Conservation (phyloP, 495 filamentous ascomycete species). For the Xylaria venustula region DNA sequence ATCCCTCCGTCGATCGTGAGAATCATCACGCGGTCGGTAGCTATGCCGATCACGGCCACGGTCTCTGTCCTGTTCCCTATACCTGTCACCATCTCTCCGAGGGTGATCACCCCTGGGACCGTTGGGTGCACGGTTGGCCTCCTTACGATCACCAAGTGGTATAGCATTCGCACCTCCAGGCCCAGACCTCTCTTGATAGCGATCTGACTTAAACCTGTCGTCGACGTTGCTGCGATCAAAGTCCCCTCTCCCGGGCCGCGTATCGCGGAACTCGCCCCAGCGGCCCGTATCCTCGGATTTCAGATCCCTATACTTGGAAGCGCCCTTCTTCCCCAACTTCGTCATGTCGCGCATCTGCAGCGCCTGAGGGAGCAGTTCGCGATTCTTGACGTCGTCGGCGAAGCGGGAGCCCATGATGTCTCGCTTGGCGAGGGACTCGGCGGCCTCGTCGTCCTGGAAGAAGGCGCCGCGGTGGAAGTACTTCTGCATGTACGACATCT, state of each 20-base stretch:
- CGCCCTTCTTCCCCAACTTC: conserved; percentile 86
- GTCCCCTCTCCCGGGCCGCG: conserved; percentile 44
- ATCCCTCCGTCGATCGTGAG: conserved; percentile 27
- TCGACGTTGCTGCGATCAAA: conserved; percentile 49
- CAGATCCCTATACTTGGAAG: conserved; percentile 86
- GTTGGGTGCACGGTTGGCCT: conserved; percentile 34
- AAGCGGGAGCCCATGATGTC: conserved; percentile 80
- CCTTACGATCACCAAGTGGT: conserved; percentile 58
- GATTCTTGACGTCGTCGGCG: conserved; percentile 74
- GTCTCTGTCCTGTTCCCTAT: conserved; percentile 19
- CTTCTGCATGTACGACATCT: conserved; percentile 90
- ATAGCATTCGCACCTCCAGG: conserved; percentile 60
- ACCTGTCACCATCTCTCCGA: conserved; percentile 29
- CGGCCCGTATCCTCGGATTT: conserved; percentile 87
- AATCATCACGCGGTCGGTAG: conserved; percentile 35
- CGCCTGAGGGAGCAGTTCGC: conserved; percentile 82
- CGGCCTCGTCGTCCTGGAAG: conserved; percentile 76
- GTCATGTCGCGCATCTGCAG: conserved; percentile 94
- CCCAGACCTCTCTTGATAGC: conserved; percentile 37
- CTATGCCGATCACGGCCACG: conserved; percentile 32
- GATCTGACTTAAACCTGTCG: conserved; percentile 72
- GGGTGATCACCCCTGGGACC: conserved; percentile 32
- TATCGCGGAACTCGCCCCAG: conserved; percentile 68
- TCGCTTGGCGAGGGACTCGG: conserved; percentile 68
- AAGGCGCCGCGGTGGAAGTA: conserved; percentile 98